Base-by-base conservation (phyloP, 805 yeast genomes). In the Groenewaldozyma tartarivorans region DNA sequence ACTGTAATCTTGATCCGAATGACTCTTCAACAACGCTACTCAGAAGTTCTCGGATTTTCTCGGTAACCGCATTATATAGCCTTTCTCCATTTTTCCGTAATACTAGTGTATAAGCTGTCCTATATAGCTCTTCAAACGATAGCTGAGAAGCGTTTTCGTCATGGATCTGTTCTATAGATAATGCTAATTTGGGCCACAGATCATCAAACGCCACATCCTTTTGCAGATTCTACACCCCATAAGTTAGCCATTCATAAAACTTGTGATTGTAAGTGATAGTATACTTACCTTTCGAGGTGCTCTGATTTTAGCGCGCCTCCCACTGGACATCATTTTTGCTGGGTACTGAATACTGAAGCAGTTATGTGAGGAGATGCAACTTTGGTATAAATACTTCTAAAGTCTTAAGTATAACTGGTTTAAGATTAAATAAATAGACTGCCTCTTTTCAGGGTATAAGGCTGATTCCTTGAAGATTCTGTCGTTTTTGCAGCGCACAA, bases 81-180 rank as follows among this genome's bases (percentile, higher is more conserved):
- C 66, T 66, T 31, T 69, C 75, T 5, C 92, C 92, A 47, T 67
- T 69, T 50, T 81, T 84, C 42, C 80, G 66, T 22, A 86, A 61
- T 1, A 86, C 95, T 36, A 86, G 53, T 24, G 77, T 75, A 56
- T 87, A 87, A 0, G 94, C 83, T 20, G 77, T 76, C 39, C 94
- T 64, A 57, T 88, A 88, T 0, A 87, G 67, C 49, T 79, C 84
- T 52, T 87, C 95, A 55, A 84, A 87, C 1, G 92, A 81, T 20
- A 87, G 63, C 42, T 73, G 71, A 3, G 83, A 74, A 5, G 87
- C 87, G 53, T 81, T 75, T 50, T 82, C 77, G 33, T 69, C 67
- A 53, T 78, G 81, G 41, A 88, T 87, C 50, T 80, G 81, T 13
- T 55, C 61, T 27, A 87, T 79, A 17, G 95, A 95, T 30, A 70